Percentiles rank a stretch among this genome's conserved stretches.
These are phyloP conservation scores for Cucurbita pepo DNA, from an alignment of 306 rosid genomes.

Conservation along the genomic window DNA sequence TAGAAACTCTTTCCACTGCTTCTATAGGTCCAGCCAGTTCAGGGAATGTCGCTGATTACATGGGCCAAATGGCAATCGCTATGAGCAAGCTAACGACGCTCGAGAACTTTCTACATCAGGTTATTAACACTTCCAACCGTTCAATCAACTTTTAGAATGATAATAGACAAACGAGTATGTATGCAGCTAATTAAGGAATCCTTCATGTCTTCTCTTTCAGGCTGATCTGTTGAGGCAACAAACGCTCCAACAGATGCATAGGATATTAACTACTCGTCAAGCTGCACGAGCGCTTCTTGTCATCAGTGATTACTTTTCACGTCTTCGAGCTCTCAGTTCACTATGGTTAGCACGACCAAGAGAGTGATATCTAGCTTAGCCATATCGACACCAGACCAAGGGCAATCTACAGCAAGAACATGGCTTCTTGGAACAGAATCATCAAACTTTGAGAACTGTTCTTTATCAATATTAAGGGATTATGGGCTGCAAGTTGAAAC, in stretches of 20 bases:
- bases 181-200: not conserved
- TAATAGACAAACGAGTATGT: not conserved
- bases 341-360: slow-evolving; percentile 76
- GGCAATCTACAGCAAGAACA: not conserved
- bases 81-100: slow-evolving; percentile 73
- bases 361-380: slow-evolving; percentile 5
- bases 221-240: slow-evolving; percentile 84
- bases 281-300: slow-evolving; percentile 66
- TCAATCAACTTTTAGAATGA: not conserved
- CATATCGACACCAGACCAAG: not conserved
- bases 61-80: slow-evolving; percentile 94
- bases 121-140: not conserved
- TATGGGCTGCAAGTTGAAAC: not conserved
- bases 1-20: slow-evolving; percentile 52
- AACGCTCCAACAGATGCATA: slow-evolving; percentile 63
- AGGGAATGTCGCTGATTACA: slow-evolving; percentile 64
- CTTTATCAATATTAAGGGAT: not conserved
- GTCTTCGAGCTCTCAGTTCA: slow-evolving; percentile 72
- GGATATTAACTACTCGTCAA: slow-evolving; percentile 57
- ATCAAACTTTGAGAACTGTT: not conserved
- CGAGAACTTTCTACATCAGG: slow-evolving; percentile 72
- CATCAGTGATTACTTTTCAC: slow-evolving; percentile 46
- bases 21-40: slow-evolving; percentile 28
- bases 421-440: not conserved
- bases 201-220: slow-evolving; percentile 11